Base-by-base conservation (phyloP, 768 basidiomycete species). In the Pholiota conissans region DNA sequence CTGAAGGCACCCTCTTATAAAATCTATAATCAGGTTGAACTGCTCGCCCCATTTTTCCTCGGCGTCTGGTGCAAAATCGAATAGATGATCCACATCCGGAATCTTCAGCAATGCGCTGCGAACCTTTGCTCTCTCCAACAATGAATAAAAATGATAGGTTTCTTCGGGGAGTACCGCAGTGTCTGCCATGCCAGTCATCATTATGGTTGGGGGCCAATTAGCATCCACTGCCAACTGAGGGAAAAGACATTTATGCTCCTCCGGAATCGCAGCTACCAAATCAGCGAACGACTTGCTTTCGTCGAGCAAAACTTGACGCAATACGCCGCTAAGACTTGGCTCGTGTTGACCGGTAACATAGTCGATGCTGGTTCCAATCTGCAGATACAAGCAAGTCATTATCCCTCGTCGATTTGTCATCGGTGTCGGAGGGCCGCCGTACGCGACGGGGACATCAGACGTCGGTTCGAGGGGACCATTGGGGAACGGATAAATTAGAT, bases 341-440 rank as follows among this genome's bases (percentile, higher is more conserved):
- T 69, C 65, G 52, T 78, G 73, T n/a, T 78, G 63, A 11, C 78
- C 79, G 0, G 84, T 84, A 63, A 79, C 81, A 62, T 86, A 86
- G 68, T 89, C 86, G 2, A 88, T 64, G 51, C 71, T 80, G 3
- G 67, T 65, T 20, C 85, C 87, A 16, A 82, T 72, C 65, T 89
- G 87, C n/a, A 85, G 70, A 60, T 83, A 86, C 11, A 88, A 68
- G 3, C 82, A 74, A 7, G 76, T 67, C 49, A 87, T 71, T 11
- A 77, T 72, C 83, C 83, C 84, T 40, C 87, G 80, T 8, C 81
- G 82, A 61, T 85, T 84, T n/a, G n/a, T n/a, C n/a, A n/a, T n/a
- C n/a, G n/a, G n/a, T 1, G 81, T 79, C 2, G 85, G 85, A 61
- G 76, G 81, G 14, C 84, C 84, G 0, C 84, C 83, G 1, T 75